Evolutionary conservation across 345 rosid genomes (phyloP), one percentile per base, ranked within the genome.

Genomic region (Eucalyptus viminalis): DNA sequence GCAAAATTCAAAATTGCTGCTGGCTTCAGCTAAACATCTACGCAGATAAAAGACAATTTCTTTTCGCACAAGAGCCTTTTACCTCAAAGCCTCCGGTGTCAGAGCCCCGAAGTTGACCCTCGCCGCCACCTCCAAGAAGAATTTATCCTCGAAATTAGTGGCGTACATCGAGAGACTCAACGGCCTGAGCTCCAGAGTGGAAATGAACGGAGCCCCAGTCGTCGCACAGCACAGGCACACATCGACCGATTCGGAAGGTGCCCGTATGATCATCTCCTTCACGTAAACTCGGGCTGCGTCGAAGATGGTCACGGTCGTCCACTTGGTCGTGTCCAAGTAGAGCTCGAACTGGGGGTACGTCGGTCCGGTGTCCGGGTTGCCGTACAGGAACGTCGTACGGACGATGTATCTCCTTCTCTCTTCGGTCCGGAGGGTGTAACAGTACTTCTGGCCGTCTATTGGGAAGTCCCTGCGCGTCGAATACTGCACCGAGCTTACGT

Each of bases 81-180:
- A 98, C 99, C 99, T 95, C 88, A 98, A 86, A 49, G 90, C 93
- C 88, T 96, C 96, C 89, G 88, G 92, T 85, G 62, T 95, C 27
- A 89, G 91, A 91, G 99, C 99, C 49, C 99, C 99, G 85, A 97
- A 97, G 90, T 97, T 98, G 17, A 97, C 98, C 92, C 99, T 96
- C 14, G 99, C 99, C 21, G 98, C 98, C 86, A 97, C 97, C 80
- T 96, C 94, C 87, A 97, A 91, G 95, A 95, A 97, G 95, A 95
- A 98, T 49, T 80, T 91, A 87, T 94, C 99, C 93, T 98, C 99
- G 86, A 91, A 97, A 93, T 94, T 95, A 50, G 99, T 97, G 49
- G 97, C 97, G 91, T 98, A 97, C 96, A 98, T 96, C 1, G 99
- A 96, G 86, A 95, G 95, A 90, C 95, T 98, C 91, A 96, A 90